Base-by-base conservation (phyloP, 2,329 filamentous ascomycete species). In the Stagonosporopsis tanaceti region DNA sequence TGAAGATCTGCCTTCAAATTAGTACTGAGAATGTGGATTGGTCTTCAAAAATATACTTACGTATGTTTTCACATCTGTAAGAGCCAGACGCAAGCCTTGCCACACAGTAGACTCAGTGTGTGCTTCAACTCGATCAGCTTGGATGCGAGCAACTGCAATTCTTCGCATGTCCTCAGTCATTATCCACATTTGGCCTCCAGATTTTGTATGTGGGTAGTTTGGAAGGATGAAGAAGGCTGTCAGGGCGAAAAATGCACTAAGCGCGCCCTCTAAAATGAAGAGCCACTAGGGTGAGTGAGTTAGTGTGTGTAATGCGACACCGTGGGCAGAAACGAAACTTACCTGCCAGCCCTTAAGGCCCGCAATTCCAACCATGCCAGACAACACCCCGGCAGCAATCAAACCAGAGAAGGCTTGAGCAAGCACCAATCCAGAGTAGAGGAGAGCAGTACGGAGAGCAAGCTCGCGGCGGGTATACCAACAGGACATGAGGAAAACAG, bases 401-500 rank as follows among this genome's bases (percentile, higher is more conserved):
- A 85, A 77, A 46, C 85, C 80, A 0, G 83, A 81, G 67, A 90
- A 82, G 5, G 86, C 84, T 68, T 85, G 82, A 2, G 81, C 83
- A n/a, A 84, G 77, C 65, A 87, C 84, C 3, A 82, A 79, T 9
- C 79, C 78, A 25, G 81, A 81, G 64, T 85, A 86, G 75, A 69
- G 40, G 9, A 57, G 14, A 47, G 51, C 58, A 9, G 50, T 61
- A 8, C 53, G 47, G 14, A 59, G 45, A 17, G 54, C 51, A 12
- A 61, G 51, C 46, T 56, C 57, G 15, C 51, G 51, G 25, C 54
- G 55, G 12, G 51, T 57, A 30, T 60, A 60, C 60, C 57, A 62
- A 20, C 57, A 61, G 7, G 50, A 52, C 54, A 61, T 58, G 8
- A 61, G 47, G 34, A 55, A 61, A 2, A 59, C 50, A 20, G 54